A percentile compares a stretch with the other conserved stretches of the same genome.
Conservation (phyloP, 208 protist species). For the Crithidia expoeki region DNA sequence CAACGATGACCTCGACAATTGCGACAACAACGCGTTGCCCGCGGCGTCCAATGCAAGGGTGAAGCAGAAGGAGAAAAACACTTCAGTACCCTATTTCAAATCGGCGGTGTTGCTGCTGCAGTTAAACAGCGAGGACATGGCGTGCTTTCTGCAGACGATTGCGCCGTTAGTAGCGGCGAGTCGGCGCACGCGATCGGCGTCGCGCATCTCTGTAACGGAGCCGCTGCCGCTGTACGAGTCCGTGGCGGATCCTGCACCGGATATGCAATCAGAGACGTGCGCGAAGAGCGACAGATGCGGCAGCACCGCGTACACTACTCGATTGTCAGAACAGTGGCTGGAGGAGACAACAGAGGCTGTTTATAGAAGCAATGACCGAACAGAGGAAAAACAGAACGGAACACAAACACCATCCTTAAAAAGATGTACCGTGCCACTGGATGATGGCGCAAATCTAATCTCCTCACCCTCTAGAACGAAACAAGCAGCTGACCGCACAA, state of each 20-base stretch:
- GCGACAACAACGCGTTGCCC: background rate
- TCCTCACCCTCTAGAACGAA: background rate
- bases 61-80: constrained; percentile 1
- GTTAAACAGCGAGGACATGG: constrained; percentile 52
- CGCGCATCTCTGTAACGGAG: constrained; percentile 75
- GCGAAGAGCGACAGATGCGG: background rate
- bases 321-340: background rate
- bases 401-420: background rate
- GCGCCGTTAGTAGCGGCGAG: constrained; percentile 66
- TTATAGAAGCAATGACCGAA: background rate
- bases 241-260: constrained; percentile 28
- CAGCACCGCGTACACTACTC: background rate
- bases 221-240: constrained; percentile 50
- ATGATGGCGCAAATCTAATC: background rate
- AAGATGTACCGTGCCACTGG: background rate
- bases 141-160: constrained; percentile 56
- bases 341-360: background rate
- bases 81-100: background rate
- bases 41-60: background rate
- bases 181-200: constrained; percentile 60
- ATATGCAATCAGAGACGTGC: background rate
- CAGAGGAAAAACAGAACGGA: background rate
- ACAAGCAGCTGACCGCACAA: too few species aligned
- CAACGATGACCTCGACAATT: background rate
- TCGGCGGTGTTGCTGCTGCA: constrained; percentile 48